Base-by-base conservation (phyloP, 495 filamentous ascomycete genomes). In the Filosporella fistucella region DNA sequence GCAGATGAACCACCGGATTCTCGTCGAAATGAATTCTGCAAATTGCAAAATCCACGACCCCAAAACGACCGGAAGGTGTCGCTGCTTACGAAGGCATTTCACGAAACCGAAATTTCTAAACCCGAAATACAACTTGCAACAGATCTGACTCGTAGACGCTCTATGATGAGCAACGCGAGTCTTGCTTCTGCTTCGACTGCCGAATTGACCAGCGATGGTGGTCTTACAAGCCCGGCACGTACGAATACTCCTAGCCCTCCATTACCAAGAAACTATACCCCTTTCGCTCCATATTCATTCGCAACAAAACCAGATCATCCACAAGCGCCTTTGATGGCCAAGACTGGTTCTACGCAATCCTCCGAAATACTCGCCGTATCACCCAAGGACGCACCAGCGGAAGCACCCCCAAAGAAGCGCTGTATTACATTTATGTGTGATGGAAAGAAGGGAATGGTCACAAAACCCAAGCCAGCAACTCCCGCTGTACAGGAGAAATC, bases 371-470 rank as follows among this genome's bases (percentile, higher is more conserved):
- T 45, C 24, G 39, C 21, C 33, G 44, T 47, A 2, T 54, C 47
- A 1, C 45, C 53, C 1, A 54, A 49, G 42, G 28, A 50, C 26
- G 55, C 68, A 42, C 46, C 66, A 17, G 49, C 61, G 40, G 52
- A 65, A 0, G 62, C 63, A 26, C 56, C 58, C 29, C 63, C 64
- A 40, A 73, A 68, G 58, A 95, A 88, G 69, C 79, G 94, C 39
- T 91, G 86, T 67, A 96, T 97, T 54, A 90, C 78, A 28, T 98
- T 98, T 66, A 91, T 89, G 38, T 96, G 91, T 64, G 85, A 67
- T 32, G 50, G 49, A 61, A 23, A 52, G 30, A 58, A 51, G 46
- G 45, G 32, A 5, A 40, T 23, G 18, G 11, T 28, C 25, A 2
- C 45, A n/a, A 54, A 58, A 17, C 35, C 51, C 7, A 30, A 26